Base-by-base conservation (phyloP, 2,329 filamentous ascomycete genomes). In the Gnomoniopsis smithogilvyi region DNA sequence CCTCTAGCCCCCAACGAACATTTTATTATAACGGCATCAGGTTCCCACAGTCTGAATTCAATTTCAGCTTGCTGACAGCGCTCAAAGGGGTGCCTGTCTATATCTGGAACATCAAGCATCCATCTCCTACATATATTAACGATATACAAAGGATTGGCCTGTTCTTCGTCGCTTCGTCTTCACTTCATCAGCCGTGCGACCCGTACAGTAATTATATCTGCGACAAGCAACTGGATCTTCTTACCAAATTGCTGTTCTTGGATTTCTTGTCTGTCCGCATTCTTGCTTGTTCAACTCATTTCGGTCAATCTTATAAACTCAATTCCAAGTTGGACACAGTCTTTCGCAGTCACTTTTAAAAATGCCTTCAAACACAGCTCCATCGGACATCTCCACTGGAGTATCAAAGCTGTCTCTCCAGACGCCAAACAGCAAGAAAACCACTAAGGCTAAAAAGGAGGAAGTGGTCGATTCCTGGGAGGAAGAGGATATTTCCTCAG, bases 391-490 rank as follows among this genome's bases (percentile, higher is more conserved):
- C 26, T 50, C 53, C 14, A 56, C 63, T 6, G 59, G 62, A 6
- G 56, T 73, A 57, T 65, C 69, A 22, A 69, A 70, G 48, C 66
- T 74, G 14, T 67, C 70, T 3, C 67, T 73, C 43, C 60, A 68
- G 49, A 51, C 65, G 54, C 33, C 64, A 15, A 59, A 38, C 30
- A 50, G 51, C 41, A 66, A 67, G 41, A 67, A 66, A 45, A 46
- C 64, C 17, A 58, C 52, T 30, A 70, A 69, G 57, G 45, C 65
- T n/a, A 75, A 75, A 59, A 77, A 76, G 63, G 66, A 72, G 56
- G 64, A 61, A n/a, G 76, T 89, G 21, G 83, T 81, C 55, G 90
- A 92, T 64, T 91, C 87, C 47, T 93, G 90, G 90, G 89, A 92
- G 73, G 88, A 95, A 67, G 90, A 90, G 58, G 79, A 81, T 34